Evolutionary conservation across 1,139 yeast genomes (phyloP), one percentile per base, ranked within the genome.

Genomic region (Nadsonia commutata): DNA sequence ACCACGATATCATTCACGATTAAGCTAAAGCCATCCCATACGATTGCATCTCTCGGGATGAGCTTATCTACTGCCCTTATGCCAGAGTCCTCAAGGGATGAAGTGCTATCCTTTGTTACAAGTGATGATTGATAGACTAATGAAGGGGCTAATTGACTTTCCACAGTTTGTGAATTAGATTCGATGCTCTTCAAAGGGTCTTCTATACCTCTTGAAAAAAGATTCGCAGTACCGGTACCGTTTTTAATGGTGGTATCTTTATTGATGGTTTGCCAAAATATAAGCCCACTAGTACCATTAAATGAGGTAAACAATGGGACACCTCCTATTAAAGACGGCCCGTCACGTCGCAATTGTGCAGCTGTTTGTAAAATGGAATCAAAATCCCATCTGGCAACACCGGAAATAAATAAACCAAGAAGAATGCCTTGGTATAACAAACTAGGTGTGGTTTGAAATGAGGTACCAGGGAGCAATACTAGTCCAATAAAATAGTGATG

Each of bases 311-410:
- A 27, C 4, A 16, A 27, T 11, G 33, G 33, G n/a, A 27, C n/a
- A 8, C 33, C 33, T 4, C 33, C 16, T 4, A 27, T 8, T 6
- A 27, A 9, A 4, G 33, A 27, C 4, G 33, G 16, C 5, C 16
- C 33, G 13, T 13, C 33, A 11, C 33, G 33, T 16, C 33, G 9
- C n/a, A 27, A 27, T 27, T 27, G 16, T 3, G 9, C 33, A 13
- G 33, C n/a, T 11, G 33, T 27, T 56, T 88, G 95, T 1, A 82
- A 76, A 46, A 88, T 78, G 19, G 95, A 78, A 2, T 94, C 97
- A 55, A 81, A 78, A 43, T 93, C 96, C 98, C 98, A 88, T 47
- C 94, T 68, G 0, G 94, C 78, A 2, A 85, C 76, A 0, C 98
- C 98, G 19, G 90, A 80, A 7, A 86, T 68, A 45, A 82, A 72